A percentile compares a stretch with the other conserved stretches of the same genome.
These are phyloP conservation scores for Eimeria necatrix DNA, from an alignment of 169 alveolate species.

Conservation along the genomic window DNA sequence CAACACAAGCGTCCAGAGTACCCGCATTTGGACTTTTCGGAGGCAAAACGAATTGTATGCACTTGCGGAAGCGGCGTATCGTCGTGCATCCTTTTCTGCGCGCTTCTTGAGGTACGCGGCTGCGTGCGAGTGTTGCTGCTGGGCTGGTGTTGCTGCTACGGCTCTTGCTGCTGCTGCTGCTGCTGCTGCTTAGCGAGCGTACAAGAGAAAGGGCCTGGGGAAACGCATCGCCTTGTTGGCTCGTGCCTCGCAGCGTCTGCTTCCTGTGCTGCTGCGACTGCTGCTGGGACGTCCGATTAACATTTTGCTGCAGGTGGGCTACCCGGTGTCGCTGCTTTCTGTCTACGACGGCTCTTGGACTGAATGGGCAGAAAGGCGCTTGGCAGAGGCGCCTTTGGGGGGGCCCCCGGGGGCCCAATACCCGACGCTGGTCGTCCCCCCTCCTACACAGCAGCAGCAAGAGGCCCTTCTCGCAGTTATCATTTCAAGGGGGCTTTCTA, in stretches of 20 bases:
- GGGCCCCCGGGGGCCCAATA: neutral
- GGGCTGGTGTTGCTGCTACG: conserved; percentile 24
- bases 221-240: neutral
- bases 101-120: conserved; percentile 41
- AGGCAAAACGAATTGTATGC: conserved; percentile 20
- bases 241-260: neutral
- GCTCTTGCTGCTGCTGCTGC: conserved; percentile 58
- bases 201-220: too few relatives aligned
- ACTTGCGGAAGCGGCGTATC: conserved; percentile 76
- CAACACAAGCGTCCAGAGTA: neutral
- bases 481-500: neutral
- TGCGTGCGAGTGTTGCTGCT: neutral
- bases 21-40: conserved; percentile 13
- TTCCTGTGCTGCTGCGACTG: neutral
- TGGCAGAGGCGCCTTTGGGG: conserved; percentile 24
- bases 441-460: conserved; percentile 52
- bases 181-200: neutral
- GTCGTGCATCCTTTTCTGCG: conserved; percentile 56
- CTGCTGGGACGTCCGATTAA: neutral
- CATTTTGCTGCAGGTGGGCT: conserved; percentile 37
- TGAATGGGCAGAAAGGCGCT: conserved; percentile 68
- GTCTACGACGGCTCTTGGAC: conserved; percentile 76
- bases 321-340: conserved; percentile 42
- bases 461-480: conserved; percentile 14
- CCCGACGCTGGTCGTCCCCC: conserved; percentile 36